phyloP scores from a whole-genome alignment of 768 basidiomycete genomes.

The Lentinula detonsa region DNA sequence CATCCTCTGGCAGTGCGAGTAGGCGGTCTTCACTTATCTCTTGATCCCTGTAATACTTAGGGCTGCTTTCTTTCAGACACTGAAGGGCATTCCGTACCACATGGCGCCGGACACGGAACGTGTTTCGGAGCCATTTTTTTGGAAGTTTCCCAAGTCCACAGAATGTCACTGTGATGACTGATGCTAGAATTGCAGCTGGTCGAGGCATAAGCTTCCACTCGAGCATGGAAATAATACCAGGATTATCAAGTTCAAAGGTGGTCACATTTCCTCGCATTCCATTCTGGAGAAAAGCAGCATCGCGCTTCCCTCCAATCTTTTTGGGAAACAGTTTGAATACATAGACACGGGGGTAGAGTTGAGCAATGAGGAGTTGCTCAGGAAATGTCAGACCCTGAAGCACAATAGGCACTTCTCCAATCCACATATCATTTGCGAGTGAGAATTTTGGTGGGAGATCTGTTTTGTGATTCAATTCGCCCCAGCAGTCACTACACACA shows the following conservation, averaged over 20 bases:
- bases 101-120: slow-evolving; percentile 25
- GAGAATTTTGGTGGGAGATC: not conserved
- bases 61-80: slow-evolving; percentile 27
- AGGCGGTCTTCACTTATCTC: slow-evolving; percentile 16
- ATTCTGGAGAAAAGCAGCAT: slow-evolving; percentile 12
- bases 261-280: slow-evolving; percentile 30
- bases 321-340: slow-evolving; percentile 30
- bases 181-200: slow-evolving; percentile 19
- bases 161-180: slow-evolving; percentile 27
- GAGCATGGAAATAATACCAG: slow-evolving; percentile 24
- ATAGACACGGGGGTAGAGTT: slow-evolving; percentile 22
- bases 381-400: not conserved
- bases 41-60: slow-evolving; percentile 20
- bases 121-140: slow-evolving; percentile 18
- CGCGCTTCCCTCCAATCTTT: not conserved
- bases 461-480: not conserved
- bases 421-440: slow-evolving; percentile 10
- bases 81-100: slow-evolving; percentile 21
- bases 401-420: slow-evolving; percentile 1
- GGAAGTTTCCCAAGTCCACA: slow-evolving; percentile 22
- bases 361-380: slow-evolving; percentile 6
- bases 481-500: not conserved
- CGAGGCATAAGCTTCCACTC: slow-evolving; percentile 27
- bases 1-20: slow-evolving; percentile 21
- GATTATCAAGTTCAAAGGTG: slow-evolving; percentile 20